Base-by-base conservation (phyloP, 768 basidiomycete species). In the Sarcodon aspratus region DNA sequence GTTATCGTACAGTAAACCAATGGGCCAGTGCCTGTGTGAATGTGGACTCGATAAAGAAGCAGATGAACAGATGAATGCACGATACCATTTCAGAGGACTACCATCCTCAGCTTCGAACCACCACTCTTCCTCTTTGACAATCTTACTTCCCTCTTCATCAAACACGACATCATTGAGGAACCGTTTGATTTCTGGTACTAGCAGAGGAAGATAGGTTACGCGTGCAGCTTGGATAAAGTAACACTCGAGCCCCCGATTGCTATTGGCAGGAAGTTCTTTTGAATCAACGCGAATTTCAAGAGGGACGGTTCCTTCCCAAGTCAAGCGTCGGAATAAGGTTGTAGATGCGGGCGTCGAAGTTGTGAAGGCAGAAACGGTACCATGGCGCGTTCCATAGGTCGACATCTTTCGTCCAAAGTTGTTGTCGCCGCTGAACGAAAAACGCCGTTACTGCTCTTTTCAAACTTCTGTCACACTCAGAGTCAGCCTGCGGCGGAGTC, bases 71-170 rank as follows among this genome's bases (percentile, higher is more conserved):
- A 27, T 33, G 35, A 32, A 11, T 12, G 47, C 36, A 45, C 43
- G 44, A 53, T 50, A 95, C 95, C 95, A 97, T 68, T 92, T 90
- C 57, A 94, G 73, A 45, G 87, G 61, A 6, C 74, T 77, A 32
- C 89, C 88, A 55, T 81, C 85, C 47, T 87, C 85, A 53, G 82
- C 85, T 66, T 96, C 92, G 63, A 99, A 96, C 96, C 95, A 98
- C 88, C 95, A 92, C 47, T 94, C 87, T 50, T 89, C 86, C 55
- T 93, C 89, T 59, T 85, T 86, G 51, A 94, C 66, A 9, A 72
- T 57, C 52, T 81, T 82, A 5, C 80, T 80, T 32, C 84, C 82
- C 34, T 78, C 74, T 58, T 95, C 92, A 60, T 96, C 91, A 58
- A 97, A 84, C 10, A 94, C 88, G 48, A 97, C 81, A 54, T 96